phyloP scores from a whole-genome alignment of 495 filamentous ascomycete species.

The Penicillium roqueforti region DNA sequence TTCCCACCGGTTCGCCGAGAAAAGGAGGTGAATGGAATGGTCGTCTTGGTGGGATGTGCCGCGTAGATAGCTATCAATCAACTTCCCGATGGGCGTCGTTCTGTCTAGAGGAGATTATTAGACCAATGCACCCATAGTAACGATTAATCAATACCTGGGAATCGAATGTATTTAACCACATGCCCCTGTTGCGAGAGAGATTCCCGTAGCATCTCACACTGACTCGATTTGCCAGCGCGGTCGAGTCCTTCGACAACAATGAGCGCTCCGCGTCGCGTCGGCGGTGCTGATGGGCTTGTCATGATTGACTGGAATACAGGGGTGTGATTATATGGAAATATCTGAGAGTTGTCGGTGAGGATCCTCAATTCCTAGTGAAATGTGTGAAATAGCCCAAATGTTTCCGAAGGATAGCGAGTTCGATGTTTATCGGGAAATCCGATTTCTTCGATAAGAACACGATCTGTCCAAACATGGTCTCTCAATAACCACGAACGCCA shows the following conservation, averaged over 20 bases:
- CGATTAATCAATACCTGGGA: slow-evolving; percentile 63
- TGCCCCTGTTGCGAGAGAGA: slow-evolving; percentile 58
- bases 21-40: slow-evolving; percentile 90
- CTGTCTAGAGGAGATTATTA: slow-evolving; percentile 56
- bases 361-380: neutral
- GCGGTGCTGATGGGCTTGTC: slow-evolving; percentile 11
- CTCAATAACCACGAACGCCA: slow-evolving; percentile 21
- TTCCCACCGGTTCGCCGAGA: slow-evolving; percentile 97
- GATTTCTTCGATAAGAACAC: slow-evolving; percentile 24
- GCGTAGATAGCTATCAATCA: slow-evolving; percentile 85
- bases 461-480: slow-evolving; percentile 14
- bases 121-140: slow-evolving; percentile 1
- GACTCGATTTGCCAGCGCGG: slow-evolving; percentile 91
- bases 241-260: slow-evolving; percentile 94
- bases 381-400: neutral
- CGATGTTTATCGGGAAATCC: slow-evolving; percentile 12
- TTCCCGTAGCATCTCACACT: slow-evolving; percentile 69
- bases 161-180: slow-evolving; percentile 70
- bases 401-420: neutral
- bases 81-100: slow-evolving; percentile 79
- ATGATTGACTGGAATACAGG: slow-evolving; percentile 7
- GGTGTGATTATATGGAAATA: neutral
- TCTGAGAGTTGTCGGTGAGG: neutral
- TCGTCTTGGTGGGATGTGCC: slow-evolving; percentile 73
- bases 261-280: slow-evolving; percentile 61